Evolutionary conservation across 768 basidiomycete species (phyloP), one percentile per base, ranked within the genome.

Genomic region (Tubosaeta sp.): DNA sequence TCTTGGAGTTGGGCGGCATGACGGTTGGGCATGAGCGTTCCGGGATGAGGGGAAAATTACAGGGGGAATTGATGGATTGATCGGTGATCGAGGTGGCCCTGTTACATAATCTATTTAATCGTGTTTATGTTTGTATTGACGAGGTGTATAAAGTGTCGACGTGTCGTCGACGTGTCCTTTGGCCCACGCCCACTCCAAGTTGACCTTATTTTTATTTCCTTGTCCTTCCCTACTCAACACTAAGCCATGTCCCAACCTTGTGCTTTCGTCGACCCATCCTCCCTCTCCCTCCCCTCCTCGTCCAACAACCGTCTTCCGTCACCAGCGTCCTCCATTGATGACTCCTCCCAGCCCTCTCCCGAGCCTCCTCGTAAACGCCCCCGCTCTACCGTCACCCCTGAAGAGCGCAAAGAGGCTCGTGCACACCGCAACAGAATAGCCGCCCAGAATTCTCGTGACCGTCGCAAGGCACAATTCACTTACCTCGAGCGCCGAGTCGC

Each of bases 401-500:
- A 91, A 56, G 88, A 91, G 63, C 87, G 88, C 69, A 88, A 83
- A 61, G 91, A 92, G 67, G 90, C 88, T 44, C 79, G 93, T 58
- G 91, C 89, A 14, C 90, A 93, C 72, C 84, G 93, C 51, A 95
- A 95, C 71, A 82, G 92, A 46, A 91, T 95, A 67, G 93, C 93
- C 2, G 92, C 92, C 6, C 93, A 95, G 76, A 88, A 93, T 73
- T 91, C 88, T 11, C 85, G 93, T 42, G 93, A 95, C 73, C 81
- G 88, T 60, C 81, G 91, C 51, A 95, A 95, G 70, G 86, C 85
- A 14, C 91, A 95, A 57, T 91, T 86, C 65, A 50, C 73, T 1
- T 76, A 74, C 58, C 84, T 91, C 38, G 85, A 88, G 65, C 78
- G 71, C 34, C 68, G 84, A 43, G 87, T 91, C 4, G 66, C 74